Base-by-base conservation (phyloP, 805 yeast species). In the Kregervanrija delftensis region DNA sequence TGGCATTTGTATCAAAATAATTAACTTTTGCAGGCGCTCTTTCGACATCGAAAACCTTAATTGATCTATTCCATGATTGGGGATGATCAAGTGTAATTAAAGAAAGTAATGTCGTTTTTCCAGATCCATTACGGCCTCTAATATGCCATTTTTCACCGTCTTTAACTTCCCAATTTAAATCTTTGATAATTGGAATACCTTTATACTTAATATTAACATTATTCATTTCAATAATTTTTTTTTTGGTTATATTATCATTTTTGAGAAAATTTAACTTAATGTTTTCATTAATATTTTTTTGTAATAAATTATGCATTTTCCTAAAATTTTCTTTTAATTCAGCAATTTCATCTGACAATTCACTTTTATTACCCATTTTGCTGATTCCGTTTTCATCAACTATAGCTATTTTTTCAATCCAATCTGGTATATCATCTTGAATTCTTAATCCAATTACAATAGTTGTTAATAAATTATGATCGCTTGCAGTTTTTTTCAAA, bases 31-130 rank as follows among this genome's bases (percentile, higher is more conserved):
- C 99, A 0, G 90, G 81, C 47, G 73, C 74, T 35, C 97, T 73
- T 8, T 80, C 75, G 31, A 72, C 72, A 0, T 89, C 88, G 52
- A 83, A 73, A 39, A 88, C 68, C 8, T 67, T 63, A 16, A 93
- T 72, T 16, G 74, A 77, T 5, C 78, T 73, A 52, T 79, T 82
- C 98, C 98, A 91, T 2, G 96, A 82, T 64, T 91, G 96, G 1
- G 99, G 99, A 60, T 91, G 99, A 55, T 91, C 99, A 4, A 96
- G 89, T 0, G 96, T 89, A 30, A 91, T 71, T 39, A 93, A 61
- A 2, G 97, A 79, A 12, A 93, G 64, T 17, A 91, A 65, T 0
- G 99, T 93, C 1, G 96, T 86, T 61, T 91, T 91, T 0, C 99
- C 99, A 0, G 95, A 75, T 1, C 99, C 99, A 53, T 93, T 91